Conservation (phyloP, 345 rosid genomes). For the Arabis alpina region DNA sequence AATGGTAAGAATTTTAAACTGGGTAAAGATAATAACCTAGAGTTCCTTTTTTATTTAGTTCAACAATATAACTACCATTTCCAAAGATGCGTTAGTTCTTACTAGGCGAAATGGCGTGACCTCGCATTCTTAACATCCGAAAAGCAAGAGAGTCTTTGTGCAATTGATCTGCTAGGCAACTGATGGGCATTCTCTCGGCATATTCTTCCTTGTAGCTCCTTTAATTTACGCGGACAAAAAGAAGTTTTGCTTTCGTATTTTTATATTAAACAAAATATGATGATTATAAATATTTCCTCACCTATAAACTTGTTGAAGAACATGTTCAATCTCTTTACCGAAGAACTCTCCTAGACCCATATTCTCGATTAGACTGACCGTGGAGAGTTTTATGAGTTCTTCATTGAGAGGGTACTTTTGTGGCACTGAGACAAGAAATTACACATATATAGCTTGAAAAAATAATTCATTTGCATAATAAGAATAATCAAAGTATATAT, state of each 20-base stretch:
- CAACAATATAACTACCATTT: background rate
- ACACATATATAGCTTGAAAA: background rate
- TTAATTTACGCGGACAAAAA: background rate
- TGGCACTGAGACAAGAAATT: constrained; percentile 49
- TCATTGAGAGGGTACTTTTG: constrained; percentile 54
- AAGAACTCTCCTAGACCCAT: constrained; percentile 62
- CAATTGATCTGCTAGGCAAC: constrained; percentile 36
- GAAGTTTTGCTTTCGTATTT: background rate
- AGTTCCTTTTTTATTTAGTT: background rate
- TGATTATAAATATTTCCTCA: constrained; percentile 14
- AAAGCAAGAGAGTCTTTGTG: constrained; percentile 65
- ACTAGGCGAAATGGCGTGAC: constrained; percentile 57
- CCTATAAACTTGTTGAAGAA: constrained; percentile 53
- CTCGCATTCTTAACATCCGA: constrained; percentile 58
- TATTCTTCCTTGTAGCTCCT: constrained; percentile 45
- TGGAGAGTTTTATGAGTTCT: constrained; percentile 55
- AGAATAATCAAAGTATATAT: no score
- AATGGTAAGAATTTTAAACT: constrained; percentile 6
- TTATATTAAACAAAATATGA: background rate
- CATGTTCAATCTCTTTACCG: constrained; percentile 46
- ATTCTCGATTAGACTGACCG: constrained; percentile 53
- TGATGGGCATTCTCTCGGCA: background rate
- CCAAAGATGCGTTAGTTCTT: constrained; percentile 12
- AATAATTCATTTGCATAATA: no score
- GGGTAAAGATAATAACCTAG: background rate